Conservation (phyloP, 371 early-diverging fungal genomes). For the Mortierella sp. region DNA sequence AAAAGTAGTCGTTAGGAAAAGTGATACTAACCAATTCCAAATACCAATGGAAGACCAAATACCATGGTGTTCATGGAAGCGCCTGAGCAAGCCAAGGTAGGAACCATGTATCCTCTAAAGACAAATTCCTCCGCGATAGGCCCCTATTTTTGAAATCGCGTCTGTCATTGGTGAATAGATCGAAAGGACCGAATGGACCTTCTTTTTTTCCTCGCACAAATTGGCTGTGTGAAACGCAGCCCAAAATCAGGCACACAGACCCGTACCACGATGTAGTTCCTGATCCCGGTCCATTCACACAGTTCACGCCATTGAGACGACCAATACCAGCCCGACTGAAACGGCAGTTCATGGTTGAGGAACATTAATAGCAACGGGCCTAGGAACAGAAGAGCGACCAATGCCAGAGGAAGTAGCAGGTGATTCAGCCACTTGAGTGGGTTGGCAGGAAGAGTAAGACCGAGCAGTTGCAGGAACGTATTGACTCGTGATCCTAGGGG, state of each 20-base stretch:
- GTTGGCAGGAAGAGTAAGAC: constrained; percentile 27
- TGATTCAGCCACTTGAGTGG: constrained; percentile 18
- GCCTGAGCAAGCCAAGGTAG: constrained; percentile 27
- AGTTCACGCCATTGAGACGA: constrained; percentile 5
- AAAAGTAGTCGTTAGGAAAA: too few relatives aligned
- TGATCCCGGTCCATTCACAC: constrained; percentile 18
- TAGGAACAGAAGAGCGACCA: constrained; percentile 33
- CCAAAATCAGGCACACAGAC: too few relatives aligned
- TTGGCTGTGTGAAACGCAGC: too few relatives aligned
- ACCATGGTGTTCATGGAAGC: constrained; percentile 20
- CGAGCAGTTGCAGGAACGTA: constrained; percentile 15
- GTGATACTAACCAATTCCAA: constrained; percentile 50
- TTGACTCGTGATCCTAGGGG: constrained; percentile 5
- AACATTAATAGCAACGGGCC: constrained; percentile 44
- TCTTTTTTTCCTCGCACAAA: too few relatives aligned
- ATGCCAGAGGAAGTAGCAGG: constrained; percentile 21
- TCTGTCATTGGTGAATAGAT: too few relatives aligned
- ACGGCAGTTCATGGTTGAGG: constrained; percentile 29
- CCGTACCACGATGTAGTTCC: constrained; percentile 39
- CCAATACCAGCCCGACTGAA: constrained; percentile 30
- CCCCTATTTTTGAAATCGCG: constrained; percentile 11
- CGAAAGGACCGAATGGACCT: too few relatives aligned
- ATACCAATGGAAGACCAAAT: constrained; percentile 43
- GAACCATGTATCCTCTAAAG: constrained; percentile 41
- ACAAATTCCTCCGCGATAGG: constrained; percentile 47